A percentile compares a stretch with the other conserved stretches of the same genome.
These are phyloP conservation scores for Didymella lethalis DNA, from an alignment of 2,329 filamentous ascomycete genomes.

Conservation along the genomic window DNA sequence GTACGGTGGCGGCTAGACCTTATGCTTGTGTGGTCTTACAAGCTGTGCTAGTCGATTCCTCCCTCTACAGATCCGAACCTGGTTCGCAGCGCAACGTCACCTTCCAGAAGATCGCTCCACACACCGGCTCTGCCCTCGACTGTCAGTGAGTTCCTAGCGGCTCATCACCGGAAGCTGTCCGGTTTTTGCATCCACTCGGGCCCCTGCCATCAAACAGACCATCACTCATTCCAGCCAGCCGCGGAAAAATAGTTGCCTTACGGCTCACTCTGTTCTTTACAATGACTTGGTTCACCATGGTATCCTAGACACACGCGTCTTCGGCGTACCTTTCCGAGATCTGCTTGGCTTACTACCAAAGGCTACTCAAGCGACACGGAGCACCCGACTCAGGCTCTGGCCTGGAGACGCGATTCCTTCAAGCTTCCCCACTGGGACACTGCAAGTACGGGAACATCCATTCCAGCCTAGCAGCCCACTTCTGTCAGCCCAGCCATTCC, in stretches of 20 bases:
- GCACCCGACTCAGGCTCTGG: constrained; percentile 31
- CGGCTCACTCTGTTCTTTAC: constrained; percentile 24
- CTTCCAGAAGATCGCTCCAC: constrained; percentile 28
- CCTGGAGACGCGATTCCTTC: constrained; percentile 34
- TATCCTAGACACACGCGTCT: constrained; percentile 15
- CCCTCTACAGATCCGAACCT: constrained; percentile 30
- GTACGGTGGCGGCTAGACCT: constrained; percentile 8
- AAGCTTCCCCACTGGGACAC: constrained; percentile 30
- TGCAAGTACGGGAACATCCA: constrained; percentile 36
- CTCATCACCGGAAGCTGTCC: constrained; percentile 28
- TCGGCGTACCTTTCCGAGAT: constrained; percentile 16
- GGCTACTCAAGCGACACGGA: constrained; percentile 8
- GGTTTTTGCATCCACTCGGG: constrained; percentile 26
- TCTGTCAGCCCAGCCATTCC: constrained; percentile 18
- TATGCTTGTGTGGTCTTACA: constrained; percentile 32
- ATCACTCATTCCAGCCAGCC: constrained; percentile 29
- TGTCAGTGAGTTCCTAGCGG: constrained; percentile 24
- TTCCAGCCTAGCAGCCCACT: constrained; percentile 36
- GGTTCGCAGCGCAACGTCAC: constrained; percentile 43
- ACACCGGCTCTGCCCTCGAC: constrained; percentile 21
- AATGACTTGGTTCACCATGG: constrained; percentile 10
- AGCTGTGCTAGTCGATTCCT: constrained; percentile 29
- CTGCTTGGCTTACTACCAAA: constrained; percentile 20
- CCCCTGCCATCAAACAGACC: constrained; percentile 31
- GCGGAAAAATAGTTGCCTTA: constrained; percentile 29